Percentiles rank a stretch among this genome's conserved stretches.
Evolutionary conservation across 2,329 filamentous ascomycete species (phyloP).

Genomic region (Stemphylium vesicarium): DNA sequence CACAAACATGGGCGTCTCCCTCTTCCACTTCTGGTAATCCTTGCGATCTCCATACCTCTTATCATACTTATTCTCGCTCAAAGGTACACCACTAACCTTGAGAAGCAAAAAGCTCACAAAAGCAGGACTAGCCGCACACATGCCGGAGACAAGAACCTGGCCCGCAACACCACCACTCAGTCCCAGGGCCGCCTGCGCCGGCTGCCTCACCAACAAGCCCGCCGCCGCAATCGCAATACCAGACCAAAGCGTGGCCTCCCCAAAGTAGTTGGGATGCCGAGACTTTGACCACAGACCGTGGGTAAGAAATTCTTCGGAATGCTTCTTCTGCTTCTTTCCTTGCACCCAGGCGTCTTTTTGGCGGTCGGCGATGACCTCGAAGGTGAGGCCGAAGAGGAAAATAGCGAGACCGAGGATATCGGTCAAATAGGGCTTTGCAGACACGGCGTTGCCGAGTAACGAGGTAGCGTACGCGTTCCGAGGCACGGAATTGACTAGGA

Average conservation of each 20-base stretch:
- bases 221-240: constrained; percentile 67
- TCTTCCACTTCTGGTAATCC: constrained; percentile 73
- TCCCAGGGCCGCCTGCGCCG: constrained; percentile 65
- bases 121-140: constrained; percentile 66
- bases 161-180: constrained; percentile 53
- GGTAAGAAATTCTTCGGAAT: constrained; percentile 71
- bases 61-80: constrained; percentile 74
- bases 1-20: constrained; percentile 68
- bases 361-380: constrained; percentile 67
- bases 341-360: constrained; percentile 69
- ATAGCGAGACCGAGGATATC: constrained; percentile 65
- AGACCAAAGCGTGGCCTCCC: constrained; percentile 72
- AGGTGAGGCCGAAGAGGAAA: constrained; percentile 64
- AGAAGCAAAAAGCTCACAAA: constrained; percentile 69
- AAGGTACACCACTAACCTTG: constrained; percentile 68
- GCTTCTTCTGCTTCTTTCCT: constrained; percentile 68
- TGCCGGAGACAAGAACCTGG: constrained; percentile 53
- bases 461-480: constrained; percentile 55
- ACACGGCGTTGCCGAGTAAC: constrained; percentile 55
- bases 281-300: constrained; percentile 66
- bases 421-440: constrained; percentile 51
- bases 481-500: constrained; percentile 68
- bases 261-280: constrained; percentile 74
- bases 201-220: constrained; percentile 61
- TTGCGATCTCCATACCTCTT: constrained; percentile 66